Evolutionary conservation across 148 eudicot species (phyloP), one percentile per base, ranked within the genome.

Genomic region (Polygonum aviculare): DNA sequence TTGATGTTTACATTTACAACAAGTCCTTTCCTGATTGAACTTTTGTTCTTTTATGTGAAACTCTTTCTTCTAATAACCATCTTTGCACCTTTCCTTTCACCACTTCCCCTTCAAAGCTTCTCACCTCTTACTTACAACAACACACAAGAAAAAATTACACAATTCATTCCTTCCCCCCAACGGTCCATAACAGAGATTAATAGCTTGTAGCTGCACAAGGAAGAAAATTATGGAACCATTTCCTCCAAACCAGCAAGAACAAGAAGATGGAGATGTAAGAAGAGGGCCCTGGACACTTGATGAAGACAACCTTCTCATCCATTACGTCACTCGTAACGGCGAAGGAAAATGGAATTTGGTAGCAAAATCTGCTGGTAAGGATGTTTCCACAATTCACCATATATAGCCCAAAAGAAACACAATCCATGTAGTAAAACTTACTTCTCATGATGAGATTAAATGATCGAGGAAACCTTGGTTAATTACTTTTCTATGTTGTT

Each of bases 231-330:
- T 63, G 39, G 12, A 63, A n/a, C 50, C 47, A 69, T 69, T 15
- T 15, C 16, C 31, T 65, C 22, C 73, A 69, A 69, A 36, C 48
- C 38, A 78, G 35, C 54, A 80, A 26, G 74, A 79, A 33, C 81
- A 80, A 80, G 83, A 80, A 54, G 81, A 62, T 5, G 62, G 51
- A 80, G 91, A 87, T 70, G 76, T 91, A 75, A 91, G 96, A 75
- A 93, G 90, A 80, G 98, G 98, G 38, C 96, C 96, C 74, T 93
- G 98, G 98, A 93, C 96, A 44, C 88, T 83, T 60, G 98, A 93
- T 54, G 98, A 93, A 80, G 98, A 93, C 77, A 84, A 79, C 31
- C 77, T 88, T 47, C 92, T 93, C 45, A 88, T 81, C 70, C 90
- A 84, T 59, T 82, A 85, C 76, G 81, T 93, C 65, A 74, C 86